Percentiles rank a stretch among this genome's conserved stretches.
Evolutionary conservation across 441 rosid genomes (phyloP).

Genomic region (Gossypium davidsonii): DNA sequence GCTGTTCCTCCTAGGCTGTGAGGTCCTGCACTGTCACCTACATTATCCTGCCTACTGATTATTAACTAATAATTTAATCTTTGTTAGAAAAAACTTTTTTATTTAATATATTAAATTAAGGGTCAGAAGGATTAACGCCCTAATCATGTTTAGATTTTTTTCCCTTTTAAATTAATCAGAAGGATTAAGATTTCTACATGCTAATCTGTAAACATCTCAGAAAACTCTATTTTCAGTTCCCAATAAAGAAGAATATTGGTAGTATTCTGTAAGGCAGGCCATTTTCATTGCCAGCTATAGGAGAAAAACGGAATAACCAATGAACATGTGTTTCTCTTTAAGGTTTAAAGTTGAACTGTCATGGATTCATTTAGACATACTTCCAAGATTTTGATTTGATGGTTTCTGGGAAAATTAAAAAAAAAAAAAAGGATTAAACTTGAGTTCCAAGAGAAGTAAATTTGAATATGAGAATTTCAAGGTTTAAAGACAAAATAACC

Average conservation of each 20-base stretch:
- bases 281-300: not conserved
- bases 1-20: not conserved
- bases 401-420: not conserved
- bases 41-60: not conserved
- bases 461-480: not conserved
- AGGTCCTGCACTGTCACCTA: not conserved
- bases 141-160: not conserved
- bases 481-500: not conserved
- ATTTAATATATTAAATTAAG: not conserved
- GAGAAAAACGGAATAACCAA: not conserved
- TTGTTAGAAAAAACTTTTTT: not conserved
- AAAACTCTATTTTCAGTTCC: conserved; percentile 21
- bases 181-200: not conserved
- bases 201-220: conserved; percentile 8
- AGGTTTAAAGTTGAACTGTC: not conserved
- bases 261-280: not conserved
- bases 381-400: not conserved
- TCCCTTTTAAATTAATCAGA: not conserved
- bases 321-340: not conserved
- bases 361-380: not conserved
- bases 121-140: not conserved
- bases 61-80: not conserved
- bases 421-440: not conserved
- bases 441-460: not conserved
- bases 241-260: conserved; percentile 34